These are phyloP conservation scores for Stephania yunnanensis DNA, from an alignment of 164 flowering plant species.

Conservation along the genomic window DNA sequence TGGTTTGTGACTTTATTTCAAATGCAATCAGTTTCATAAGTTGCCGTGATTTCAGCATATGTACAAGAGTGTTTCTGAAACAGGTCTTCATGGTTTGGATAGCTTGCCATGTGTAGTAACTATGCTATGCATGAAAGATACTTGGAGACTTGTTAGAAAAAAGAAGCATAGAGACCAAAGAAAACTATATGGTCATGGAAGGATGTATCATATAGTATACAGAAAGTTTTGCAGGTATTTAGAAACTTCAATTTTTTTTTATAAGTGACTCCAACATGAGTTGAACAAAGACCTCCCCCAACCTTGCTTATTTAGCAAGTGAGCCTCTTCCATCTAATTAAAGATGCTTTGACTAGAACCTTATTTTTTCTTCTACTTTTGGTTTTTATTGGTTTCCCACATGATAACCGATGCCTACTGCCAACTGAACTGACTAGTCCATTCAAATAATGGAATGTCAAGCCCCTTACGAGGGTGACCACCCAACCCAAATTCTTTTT, in stretches of 20 bases:
- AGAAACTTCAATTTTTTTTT: background rate
- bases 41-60: constrained; percentile 14
- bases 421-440: too few relatives aligned
- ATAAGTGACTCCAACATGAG: too few relatives aligned
- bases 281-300: too few relatives aligned
- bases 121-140: constrained; percentile 80
- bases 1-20: constrained; percentile 41
- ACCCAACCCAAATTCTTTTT: too few relatives aligned
- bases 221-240: constrained; percentile 86
- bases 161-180: constrained; percentile 85
- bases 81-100: constrained; percentile 68
- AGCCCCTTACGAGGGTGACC: too few relatives aligned
- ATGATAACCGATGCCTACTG: too few relatives aligned
- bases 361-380: too few relatives aligned
- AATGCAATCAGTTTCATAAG: background rate
- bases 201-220: constrained; percentile 93
- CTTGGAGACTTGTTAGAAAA: constrained; percentile 65
- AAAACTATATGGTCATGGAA: constrained; percentile 89
- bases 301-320: too few relatives aligned
- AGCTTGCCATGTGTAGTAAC: constrained; percentile 92
- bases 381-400: too few relatives aligned
- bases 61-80: constrained; percentile 35
- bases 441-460: too few relatives aligned
- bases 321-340: too few relatives aligned
- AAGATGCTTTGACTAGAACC: too few relatives aligned